A percentile compares a stretch with the other conserved stretches of the same genome.
Evolutionary conservation across 2,329 filamentous ascomycete species (phyloP).

Genomic region (Monosporascus sp.): DNA sequence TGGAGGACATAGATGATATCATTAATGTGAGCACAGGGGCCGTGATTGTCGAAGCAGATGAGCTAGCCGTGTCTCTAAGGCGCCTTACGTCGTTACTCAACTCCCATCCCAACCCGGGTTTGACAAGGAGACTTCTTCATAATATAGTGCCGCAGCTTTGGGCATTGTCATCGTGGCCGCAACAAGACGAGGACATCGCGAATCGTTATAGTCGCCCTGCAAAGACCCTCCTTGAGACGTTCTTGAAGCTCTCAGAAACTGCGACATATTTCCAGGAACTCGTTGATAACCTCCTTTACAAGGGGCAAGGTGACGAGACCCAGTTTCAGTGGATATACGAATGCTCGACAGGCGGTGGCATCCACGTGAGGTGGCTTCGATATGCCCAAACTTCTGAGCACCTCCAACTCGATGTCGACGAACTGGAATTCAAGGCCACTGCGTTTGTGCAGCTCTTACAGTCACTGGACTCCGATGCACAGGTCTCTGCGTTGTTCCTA

Average conservation of each 20-base stretch:
- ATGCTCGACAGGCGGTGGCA: constrained; percentile 36
- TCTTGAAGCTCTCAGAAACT: constrained; percentile 52
- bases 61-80: constrained; percentile 47
- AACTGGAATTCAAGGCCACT: constrained; percentile 43
- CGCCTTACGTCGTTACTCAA: constrained; percentile 52
- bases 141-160: constrained; percentile 59
- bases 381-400: constrained; percentile 4
- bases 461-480: constrained; percentile 47
- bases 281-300: constrained; percentile 50
- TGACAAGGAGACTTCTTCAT: constrained; percentile 56
- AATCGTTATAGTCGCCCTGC: constrained; percentile 41
- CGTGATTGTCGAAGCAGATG: constrained; percentile 41
- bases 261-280: constrained; percentile 44
- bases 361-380: constrained; percentile 44
- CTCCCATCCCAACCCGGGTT: constrained; percentile 62
- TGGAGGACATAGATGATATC: constrained; percentile 28
- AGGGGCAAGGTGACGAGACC: constrained; percentile 36
- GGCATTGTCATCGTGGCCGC: constrained; percentile 52
- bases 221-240: constrained; percentile 48
- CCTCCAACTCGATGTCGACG: constrained; percentile 33
- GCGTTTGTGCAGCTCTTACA: constrained; percentile 46
- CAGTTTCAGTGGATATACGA: constrained; percentile 49
- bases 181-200: constrained; percentile 26
- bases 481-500: constrained; percentile 58
- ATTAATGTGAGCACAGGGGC: constrained; percentile 40